phyloP scores from a whole-genome alignment of 2,329 filamentous ascomycete species.

The Colletotrichum cuscutae region DNA sequence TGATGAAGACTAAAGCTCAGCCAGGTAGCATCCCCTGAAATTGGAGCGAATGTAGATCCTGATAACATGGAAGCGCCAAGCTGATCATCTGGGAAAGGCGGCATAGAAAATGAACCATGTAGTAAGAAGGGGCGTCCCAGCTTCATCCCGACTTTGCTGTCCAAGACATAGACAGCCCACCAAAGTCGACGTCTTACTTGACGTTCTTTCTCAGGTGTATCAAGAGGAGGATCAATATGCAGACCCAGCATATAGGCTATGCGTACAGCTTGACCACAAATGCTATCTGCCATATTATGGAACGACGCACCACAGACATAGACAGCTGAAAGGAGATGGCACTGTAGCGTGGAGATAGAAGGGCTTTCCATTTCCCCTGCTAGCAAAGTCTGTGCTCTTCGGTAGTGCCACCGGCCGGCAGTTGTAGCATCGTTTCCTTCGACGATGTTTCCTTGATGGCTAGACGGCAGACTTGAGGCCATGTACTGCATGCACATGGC shows the following conservation, averaged over 20 bases:
- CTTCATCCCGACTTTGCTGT: slow-evolving; percentile 58
- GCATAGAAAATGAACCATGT: neutral
- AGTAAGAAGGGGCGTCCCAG: slow-evolving; percentile 55
- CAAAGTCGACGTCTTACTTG: slow-evolving; percentile 62
- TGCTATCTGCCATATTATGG: slow-evolving; percentile 57
- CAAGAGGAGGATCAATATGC: slow-evolving; percentile 54
- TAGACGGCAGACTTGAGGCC: slow-evolving; percentile 39
- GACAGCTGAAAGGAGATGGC: slow-evolving; percentile 53
- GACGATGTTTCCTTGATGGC: neutral
- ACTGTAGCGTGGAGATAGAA: slow-evolving; percentile 58
- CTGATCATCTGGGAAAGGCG: slow-evolving; percentile 7
- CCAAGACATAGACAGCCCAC: slow-evolving; percentile 61
- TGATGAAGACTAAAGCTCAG: slow-evolving; percentile 1
- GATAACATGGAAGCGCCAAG: neutral
- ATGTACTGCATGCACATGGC: slow-evolving; percentile 63
- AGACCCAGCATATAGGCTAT: slow-evolving; percentile 59
- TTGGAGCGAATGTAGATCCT: slow-evolving; percentile 1
- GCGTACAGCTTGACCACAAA: slow-evolving; percentile 52
- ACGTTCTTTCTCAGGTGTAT: slow-evolving; percentile 44
- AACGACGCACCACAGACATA: slow-evolving; percentile 61
- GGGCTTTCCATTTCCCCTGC: slow-evolving; percentile 57
- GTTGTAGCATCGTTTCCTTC: slow-evolving; percentile 49
- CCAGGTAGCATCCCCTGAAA: neutral
- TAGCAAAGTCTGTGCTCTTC: slow-evolving; percentile 56
- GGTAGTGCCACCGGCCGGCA: slow-evolving; percentile 58